phyloP scores from a whole-genome alignment of 306 rosid genomes.

The barrel medic (Medicago truncatula) region DNA sequence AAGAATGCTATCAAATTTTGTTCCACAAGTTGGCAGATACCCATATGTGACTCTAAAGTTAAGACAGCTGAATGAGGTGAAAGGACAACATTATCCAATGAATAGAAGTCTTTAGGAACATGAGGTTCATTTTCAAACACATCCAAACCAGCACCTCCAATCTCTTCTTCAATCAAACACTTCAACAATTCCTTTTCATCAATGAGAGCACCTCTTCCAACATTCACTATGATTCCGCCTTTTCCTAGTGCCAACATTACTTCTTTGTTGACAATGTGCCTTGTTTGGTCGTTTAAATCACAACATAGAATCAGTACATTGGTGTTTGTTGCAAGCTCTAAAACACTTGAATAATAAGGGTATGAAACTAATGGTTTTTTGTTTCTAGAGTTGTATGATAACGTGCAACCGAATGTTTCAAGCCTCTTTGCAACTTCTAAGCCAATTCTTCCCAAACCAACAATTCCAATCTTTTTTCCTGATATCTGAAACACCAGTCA shows the following conservation, averaged over 20 bases:
- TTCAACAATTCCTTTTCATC: conserved; percentile 43
- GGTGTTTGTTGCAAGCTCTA: conserved; percentile 51
- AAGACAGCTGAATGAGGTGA: conserved; percentile 50
- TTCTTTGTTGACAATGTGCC: conserved; percentile 49
- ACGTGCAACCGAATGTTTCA: conserved; percentile 51
- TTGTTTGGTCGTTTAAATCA: conserved; percentile 53
- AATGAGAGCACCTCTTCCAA: conserved; percentile 55
- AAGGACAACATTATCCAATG: conserved; percentile 56
- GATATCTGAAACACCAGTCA: conserved; percentile 44
- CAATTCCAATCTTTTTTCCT: conserved; percentile 56
- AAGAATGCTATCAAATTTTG: conserved; percentile 60
- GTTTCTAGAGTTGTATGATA: conserved; percentile 57
- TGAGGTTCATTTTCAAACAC: conserved; percentile 68
- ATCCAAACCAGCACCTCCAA: conserved; percentile 60
- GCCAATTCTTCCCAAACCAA: conserved; percentile 67
- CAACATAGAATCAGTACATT: conserved; percentile 57
- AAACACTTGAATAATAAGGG: conserved; percentile 45
- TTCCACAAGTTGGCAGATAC: conserved; percentile 27
- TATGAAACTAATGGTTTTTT: conserved; percentile 44
- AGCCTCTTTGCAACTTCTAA: conserved; percentile 57
- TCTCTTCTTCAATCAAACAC: conserved; percentile 34
- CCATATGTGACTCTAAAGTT: conserved; percentile 36
- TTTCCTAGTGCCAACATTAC: conserved; percentile 56
- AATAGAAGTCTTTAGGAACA: conserved; percentile 48
- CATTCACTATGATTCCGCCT: conserved; percentile 53